Evolutionary conservation across 495 filamentous ascomycete genomes (phyloP).

Genomic region (Aspergillus mulundensis): DNA sequence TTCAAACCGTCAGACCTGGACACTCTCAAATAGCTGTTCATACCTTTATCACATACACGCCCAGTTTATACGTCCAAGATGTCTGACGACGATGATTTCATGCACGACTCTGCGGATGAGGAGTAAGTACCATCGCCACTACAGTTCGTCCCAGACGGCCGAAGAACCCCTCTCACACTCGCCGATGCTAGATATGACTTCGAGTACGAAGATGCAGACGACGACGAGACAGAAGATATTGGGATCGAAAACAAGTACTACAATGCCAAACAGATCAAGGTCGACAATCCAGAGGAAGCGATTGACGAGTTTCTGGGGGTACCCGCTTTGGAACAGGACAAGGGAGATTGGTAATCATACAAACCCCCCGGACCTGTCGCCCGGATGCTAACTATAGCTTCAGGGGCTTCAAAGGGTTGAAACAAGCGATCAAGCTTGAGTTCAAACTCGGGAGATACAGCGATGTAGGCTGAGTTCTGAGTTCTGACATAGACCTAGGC

Average conservation of each 20-base stretch:
- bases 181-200: slow-evolving; percentile 74
- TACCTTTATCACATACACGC: neutral
- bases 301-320: slow-evolving; percentile 88
- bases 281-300: slow-evolving; percentile 77
- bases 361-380: neutral
- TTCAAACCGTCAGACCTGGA: neutral
- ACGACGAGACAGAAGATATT: slow-evolving; percentile 81
- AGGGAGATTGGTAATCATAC: slow-evolving; percentile 75
- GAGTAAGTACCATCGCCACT: slow-evolving; percentile 41
- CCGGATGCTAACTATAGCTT: slow-evolving; percentile 22
- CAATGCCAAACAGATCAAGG: slow-evolving; percentile 97
- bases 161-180: slow-evolving; percentile 13
- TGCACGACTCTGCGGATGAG: slow-evolving; percentile 95
- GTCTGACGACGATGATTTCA: slow-evolving; percentile 98
- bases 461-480: slow-evolving; percentile 53
- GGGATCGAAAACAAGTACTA: slow-evolving; percentile 99
- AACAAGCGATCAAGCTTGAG: slow-evolving; percentile 96
- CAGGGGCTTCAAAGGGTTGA: slow-evolving; percentile 94
- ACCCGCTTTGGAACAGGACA: slow-evolving; percentile 77
- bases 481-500: neutral
- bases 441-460: slow-evolving; percentile 83
- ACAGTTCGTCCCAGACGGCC: too few relatives aligned
- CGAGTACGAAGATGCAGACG: slow-evolving; percentile 91
- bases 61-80: slow-evolving; percentile 39
- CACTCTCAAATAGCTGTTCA: neutral